Base-by-base conservation (phyloP, 768 basidiomycete species). In the Sarcodon sp. region DNA sequence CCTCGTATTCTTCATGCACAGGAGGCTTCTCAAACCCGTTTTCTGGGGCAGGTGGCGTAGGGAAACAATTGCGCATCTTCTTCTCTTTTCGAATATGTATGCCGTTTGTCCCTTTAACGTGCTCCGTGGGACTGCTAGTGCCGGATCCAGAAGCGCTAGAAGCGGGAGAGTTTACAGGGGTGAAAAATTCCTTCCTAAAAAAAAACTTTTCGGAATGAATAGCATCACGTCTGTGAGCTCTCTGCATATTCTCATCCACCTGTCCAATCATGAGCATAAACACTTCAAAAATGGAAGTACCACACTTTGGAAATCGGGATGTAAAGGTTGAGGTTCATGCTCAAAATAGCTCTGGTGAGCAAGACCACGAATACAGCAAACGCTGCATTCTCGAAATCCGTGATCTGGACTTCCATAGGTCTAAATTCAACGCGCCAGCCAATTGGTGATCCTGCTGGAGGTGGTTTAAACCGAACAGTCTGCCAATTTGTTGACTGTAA, bases 401-500 rank as follows among this genome's bases (percentile, higher is more conserved):
- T 98, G 61, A 97, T 77, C 59, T 98, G 96, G 3, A 98, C 92
- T 63, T 99, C 96, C 96, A 98, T 98, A 61, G 87, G 90, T 49
- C 96, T 75, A 66, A 99, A 99, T 62, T 99, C 96, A 4, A 98
- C 94, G 36, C 96, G 75, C 96, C 96, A 99, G 33, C 94, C 96
- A 47, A 98, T 97, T 6, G 79, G 63, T 5, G 94, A 91, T 47
- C 87, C 82, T 4, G 88, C 83, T 27, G 96, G 94, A 10, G 96
- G 96, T 2, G 96, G 96, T 62, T 99, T 99, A 76, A 99, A 99
- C 44, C 96, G 79, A 33, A 99, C 71, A 0, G 96, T 97, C 67
- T 99, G 96, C 96, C 96, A 99, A 59, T 99, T 99, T 4, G 96
- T 99, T 2, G 96, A 98, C 76, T 99, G 96, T 21, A 99, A 83